These are phyloP conservation scores for Trypanosomatidae sp. DNA, from an alignment of 208 protist genomes.

Conservation along the genomic window DNA sequence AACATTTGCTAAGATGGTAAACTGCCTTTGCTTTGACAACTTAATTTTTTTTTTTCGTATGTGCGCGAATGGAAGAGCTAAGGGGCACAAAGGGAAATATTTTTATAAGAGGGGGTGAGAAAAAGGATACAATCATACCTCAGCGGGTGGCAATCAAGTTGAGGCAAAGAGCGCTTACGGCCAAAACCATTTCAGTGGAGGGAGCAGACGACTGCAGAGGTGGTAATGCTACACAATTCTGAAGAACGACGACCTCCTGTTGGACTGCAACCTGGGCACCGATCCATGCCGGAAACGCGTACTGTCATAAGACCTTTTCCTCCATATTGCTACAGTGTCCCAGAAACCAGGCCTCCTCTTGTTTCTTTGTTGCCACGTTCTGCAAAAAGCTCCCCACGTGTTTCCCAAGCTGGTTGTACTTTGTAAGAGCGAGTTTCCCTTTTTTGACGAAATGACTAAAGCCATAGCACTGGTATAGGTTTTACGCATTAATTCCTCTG, in stretches of 20 bases:
- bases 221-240: not conserved
- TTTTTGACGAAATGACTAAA: not conserved
- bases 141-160: not conserved
- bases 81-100: conserved; percentile 2
- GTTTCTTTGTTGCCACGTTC: not conserved
- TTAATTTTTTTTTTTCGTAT: not conserved
- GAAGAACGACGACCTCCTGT: not conserved
- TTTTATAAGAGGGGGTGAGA: not conserved
- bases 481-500: not conserved
- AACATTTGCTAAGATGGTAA: conserved; percentile 17
- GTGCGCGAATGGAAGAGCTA: too few species aligned
- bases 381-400: not conserved
- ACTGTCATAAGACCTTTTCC: not conserved
- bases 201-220: not conserved
- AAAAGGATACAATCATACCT: not conserved
- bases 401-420: not conserved
- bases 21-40: not conserved
- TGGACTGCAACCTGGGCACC: not conserved
- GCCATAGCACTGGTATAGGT: not conserved
- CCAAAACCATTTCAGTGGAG: not conserved
- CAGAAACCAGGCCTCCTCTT: not conserved
- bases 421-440: not conserved
- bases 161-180: not conserved
- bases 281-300: not conserved
- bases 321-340: too few species aligned